Base-by-base conservation (phyloP, 768 basidiomycete species). In the Rhizopogon sp. region DNA sequence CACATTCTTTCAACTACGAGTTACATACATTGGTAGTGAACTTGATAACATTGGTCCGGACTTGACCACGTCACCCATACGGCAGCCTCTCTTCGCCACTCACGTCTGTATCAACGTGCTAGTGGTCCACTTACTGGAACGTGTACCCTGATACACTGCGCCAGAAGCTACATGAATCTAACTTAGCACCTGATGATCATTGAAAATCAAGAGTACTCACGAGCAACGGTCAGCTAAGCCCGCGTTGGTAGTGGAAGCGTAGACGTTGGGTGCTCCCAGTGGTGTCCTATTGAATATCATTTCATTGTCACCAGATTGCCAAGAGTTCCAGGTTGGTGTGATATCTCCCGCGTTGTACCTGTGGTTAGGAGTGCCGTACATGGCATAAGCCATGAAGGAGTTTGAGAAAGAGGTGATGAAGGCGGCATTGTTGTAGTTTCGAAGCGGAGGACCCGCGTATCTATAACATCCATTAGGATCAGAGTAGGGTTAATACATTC, bases 231-330 rank as follows among this genome's bases (percentile, higher is more conserved):
- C 56, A 31, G 73, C 51, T 14, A 79, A 42, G 0, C 58, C 64
- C 11, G 25, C 29, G 4, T 70, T 60, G 5, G 77, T 75, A 43
- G 40, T 57, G 11, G 67, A 54, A 13, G 62, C n/a, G 37, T 66
- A 43, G 1, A 80, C 65, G 41, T 69, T 62, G 2, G 76, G 25
- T 3, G 4, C 0, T 25, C 25, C 25, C 25, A 25, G 25, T 3
- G 25, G 25, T 25, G 25, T 25, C 42, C 62, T 55, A 55, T 78
- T 79, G 60, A 80, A 82, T 5, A 79, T 49, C 74, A 82, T 78
- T 62, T 28, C 25, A 25, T 4, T 25, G 25, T 4, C 3, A 25
- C 25, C 25, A 25, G 25, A 25, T 5, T 25, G 10, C 53, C 53
- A 63, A 16, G n/a, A 16, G 7, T 37, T 53, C 67, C 66, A 67